Percentiles rank a stretch among this genome's conserved stretches.
Conservation (phyloP, 768 basidiomycete species). For the Hortiboletus flavorubellus region DNA sequence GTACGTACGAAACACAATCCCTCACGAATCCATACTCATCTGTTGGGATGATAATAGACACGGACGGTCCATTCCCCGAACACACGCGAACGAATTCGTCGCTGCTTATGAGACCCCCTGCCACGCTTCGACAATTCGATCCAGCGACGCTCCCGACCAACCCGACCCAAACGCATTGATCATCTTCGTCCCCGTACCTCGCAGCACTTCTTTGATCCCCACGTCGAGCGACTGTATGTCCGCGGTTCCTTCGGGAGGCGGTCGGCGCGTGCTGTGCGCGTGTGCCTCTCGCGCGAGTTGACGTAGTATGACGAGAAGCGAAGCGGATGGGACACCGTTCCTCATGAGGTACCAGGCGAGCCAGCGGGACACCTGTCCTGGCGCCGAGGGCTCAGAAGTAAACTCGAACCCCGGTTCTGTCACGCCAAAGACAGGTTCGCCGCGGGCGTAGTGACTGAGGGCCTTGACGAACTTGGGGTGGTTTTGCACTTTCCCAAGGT, state of each 20-base stretch:
- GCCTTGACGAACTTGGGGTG: slow-evolving; percentile 25
- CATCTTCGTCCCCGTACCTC: slow-evolving; percentile 81
- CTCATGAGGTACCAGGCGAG: slow-evolving; percentile 72
- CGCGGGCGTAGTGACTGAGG: slow-evolving; percentile 54
- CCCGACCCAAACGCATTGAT: slow-evolving; percentile 65
- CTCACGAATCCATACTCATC: neutral
- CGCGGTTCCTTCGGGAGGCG: slow-evolving; percentile 51
- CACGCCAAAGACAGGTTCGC: slow-evolving; percentile 39
- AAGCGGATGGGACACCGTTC: slow-evolving; percentile 68
- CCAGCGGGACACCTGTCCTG: slow-evolving; percentile 31
- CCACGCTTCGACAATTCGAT: slow-evolving; percentile 66
- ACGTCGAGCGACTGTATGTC: slow-evolving; percentile 37
- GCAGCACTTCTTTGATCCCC: slow-evolving; percentile 83
- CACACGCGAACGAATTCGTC: neutral
- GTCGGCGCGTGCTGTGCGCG: slow-evolving; percentile 46
- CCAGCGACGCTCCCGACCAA: slow-evolving; percentile 68
- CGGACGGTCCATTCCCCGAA: neutral
- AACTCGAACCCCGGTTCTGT: slow-evolving; percentile 5
- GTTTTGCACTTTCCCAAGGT: slow-evolving; percentile 43
- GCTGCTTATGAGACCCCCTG: slow-evolving; percentile 15
- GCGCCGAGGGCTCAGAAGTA: slow-evolving; percentile 5
- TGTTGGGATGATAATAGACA: neutral
- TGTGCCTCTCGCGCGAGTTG: slow-evolving; percentile 63
- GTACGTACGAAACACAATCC: neutral
- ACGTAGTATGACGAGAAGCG: slow-evolving; percentile 58